Evolutionary conservation across 257 asterid genomes (phyloP), one percentile per base, ranked within the genome.

Genomic region (Eucommia ulmoides): DNA sequence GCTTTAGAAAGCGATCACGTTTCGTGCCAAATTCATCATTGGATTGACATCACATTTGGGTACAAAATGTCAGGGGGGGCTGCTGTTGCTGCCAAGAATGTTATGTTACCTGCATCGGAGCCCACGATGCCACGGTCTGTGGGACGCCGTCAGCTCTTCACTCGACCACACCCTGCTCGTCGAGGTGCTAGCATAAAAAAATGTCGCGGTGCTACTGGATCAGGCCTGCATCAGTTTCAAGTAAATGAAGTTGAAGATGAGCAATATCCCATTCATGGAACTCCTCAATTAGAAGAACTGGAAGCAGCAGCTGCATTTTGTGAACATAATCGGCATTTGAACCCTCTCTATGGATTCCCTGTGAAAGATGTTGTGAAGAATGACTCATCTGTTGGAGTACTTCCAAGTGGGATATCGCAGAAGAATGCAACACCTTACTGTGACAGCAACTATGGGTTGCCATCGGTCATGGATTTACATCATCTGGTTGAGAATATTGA

Each of bases 31-130:
- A 72, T 89, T 70, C 94, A 89, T 72, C 70, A 80, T 46, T 89
- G 98, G 98, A 89, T 89, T 59, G 96, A 89, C 63, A 78, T 89
- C 63, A 89, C 92, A 64, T 89, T 89, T 70, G 96, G 98, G 22
- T 82, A 80, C 77, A 82, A 89, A 74, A 82, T 89, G 88, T 78
- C 82, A 19, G 98, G 98, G 53, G 79, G 72, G 53, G 96, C 96
- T 58, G 88, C 98, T 48, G 42, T 89, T 67, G 75, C 72, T 53
- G 93, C 98, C 53, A 89, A 89, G 67, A 89, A 89, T 64, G 96
- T 89, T 51, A 85, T 86, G 92, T 65, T 89, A 67, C 86, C 93
- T 21, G 70, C 88, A 48, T 75, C 92, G 42, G 59, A 75, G 52
- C 70, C 94, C 45, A 56, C 56, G 19, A 55, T 42, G 51, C 81